Evolutionary conservation across 176 grass and related monocot genomes (phyloP).

Genomic region (Melocanna baccifera): DNA sequence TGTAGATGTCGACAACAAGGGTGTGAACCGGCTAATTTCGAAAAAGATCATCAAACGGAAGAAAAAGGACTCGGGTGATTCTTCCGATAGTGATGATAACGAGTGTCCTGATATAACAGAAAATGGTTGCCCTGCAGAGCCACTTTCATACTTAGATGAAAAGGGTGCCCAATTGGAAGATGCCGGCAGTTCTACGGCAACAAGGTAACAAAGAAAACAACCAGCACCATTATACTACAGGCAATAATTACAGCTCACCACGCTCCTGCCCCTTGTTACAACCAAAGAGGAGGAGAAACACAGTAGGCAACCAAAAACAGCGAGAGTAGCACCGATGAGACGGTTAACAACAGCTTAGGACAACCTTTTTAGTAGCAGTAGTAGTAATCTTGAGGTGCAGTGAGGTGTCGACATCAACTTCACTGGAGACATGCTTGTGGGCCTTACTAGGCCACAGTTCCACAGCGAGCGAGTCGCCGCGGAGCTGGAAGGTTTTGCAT

Average conservation of each 20-base stretch:
- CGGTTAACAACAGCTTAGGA: slow-evolving; percentile 43
- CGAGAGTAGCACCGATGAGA: slow-evolving; percentile 20
- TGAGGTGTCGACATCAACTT: slow-evolving; percentile 73
- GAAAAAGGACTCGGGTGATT: slow-evolving; percentile 37
- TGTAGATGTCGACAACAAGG: slow-evolving; percentile 49
- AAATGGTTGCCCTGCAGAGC: slow-evolving; percentile 51
- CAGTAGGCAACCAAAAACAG: slow-evolving; percentile 43
- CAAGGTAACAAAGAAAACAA: slow-evolving; percentile 39
- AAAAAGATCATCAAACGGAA: slow-evolving; percentile 72
- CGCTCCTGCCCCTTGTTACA: slow-evolving; percentile 25
- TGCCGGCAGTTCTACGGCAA: slow-evolving; percentile 23
- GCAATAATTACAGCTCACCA: slow-evolving; percentile 61
- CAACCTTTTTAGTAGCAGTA: slow-evolving; percentile 31
- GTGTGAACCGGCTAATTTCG: slow-evolving; percentile 48
- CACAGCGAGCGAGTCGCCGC: slow-evolving; percentile 18
- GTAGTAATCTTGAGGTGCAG: slow-evolving; percentile 63
- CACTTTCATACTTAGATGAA: slow-evolving; percentile 32
- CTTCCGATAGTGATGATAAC: neutral
- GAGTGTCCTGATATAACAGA: slow-evolving; percentile 29
- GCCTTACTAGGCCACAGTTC: slow-evolving; percentile 45
- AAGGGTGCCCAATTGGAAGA: slow-evolving; percentile 37
- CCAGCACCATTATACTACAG: slow-evolving; percentile 43
- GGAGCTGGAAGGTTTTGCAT: slow-evolving; percentile 42
- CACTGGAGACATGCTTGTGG: slow-evolving; percentile 34
- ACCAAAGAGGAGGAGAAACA: slow-evolving; percentile 30